Conservation (phyloP, 2,329 filamentous ascomycete species). For the Immersiporthe knoxdaviesiana region DNA sequence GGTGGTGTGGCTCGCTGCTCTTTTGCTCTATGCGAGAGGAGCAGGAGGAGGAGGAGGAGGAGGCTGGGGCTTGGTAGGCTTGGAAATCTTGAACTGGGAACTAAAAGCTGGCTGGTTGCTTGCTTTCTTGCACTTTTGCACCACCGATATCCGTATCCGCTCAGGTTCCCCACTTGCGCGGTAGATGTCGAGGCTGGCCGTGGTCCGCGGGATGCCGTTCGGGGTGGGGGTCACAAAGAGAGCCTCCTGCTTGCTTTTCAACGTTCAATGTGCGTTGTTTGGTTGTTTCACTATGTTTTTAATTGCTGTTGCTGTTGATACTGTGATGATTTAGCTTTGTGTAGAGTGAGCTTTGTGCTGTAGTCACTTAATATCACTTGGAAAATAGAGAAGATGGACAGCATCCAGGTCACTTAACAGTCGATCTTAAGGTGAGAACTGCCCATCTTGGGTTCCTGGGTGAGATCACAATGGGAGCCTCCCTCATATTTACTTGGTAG, state of each 20-base stretch:
- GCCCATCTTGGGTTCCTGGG: not conserved
- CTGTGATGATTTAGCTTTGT: too few relatives aligned
- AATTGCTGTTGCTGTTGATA: too few relatives aligned
- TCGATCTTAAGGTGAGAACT: too few relatives aligned
- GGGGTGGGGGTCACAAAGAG: not conserved
- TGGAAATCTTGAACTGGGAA: too few relatives aligned
- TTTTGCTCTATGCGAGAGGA: not conserved
- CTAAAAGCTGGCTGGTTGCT: not conserved
- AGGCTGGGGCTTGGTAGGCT: not conserved
- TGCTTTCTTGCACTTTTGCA: too few relatives aligned
- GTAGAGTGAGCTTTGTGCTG: too few relatives aligned
- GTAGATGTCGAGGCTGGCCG: constrained; percentile 1
- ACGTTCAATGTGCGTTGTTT: not conserved
- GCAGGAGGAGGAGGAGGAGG: too few relatives aligned
- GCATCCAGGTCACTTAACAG: too few relatives aligned
- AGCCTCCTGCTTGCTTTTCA: not conserved
- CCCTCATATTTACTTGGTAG: too few relatives aligned
- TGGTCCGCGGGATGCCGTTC: constrained; percentile 8
- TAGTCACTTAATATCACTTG: too few relatives aligned
- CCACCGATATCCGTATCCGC: not conserved
- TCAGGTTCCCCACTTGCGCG: not conserved
- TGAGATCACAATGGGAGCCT: not conserved
- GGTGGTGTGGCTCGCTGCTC: not conserved
- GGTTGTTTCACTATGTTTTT: not conserved
- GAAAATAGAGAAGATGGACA: not conserved